Evolutionary conservation across 495 filamentous ascomycete genomes (phyloP), one percentile per base, ranked within the genome.

Genomic region (Parmelia sp.): DNA sequence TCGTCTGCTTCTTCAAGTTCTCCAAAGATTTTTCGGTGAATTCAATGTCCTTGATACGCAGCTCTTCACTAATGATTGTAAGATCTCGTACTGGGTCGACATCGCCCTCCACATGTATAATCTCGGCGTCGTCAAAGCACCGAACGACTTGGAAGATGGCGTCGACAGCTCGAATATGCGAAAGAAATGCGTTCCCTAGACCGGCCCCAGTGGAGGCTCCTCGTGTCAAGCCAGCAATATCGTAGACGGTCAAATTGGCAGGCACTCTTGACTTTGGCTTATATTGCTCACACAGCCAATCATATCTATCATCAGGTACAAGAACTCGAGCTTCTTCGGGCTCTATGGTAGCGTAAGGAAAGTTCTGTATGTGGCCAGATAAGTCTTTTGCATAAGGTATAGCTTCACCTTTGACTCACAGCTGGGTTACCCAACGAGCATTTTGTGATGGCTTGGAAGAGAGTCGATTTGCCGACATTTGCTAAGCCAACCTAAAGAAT

Each of bases 371-470:
- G 42, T 21, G 7, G 47, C 61, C 49, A 61, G 58, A 58, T 68
- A 47, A 58, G 64, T 44, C 29, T 40, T 36, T 12, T 44, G 31
- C 58, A 35, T 31, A 19, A 29, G 23, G 4, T 19, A 27, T 33
- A 42, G 21, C 25, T 21, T 10, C 9, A 62, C 31, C 12, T 60
- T 56, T 42, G 40, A 39, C 60, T 71, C 80, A 90, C 88, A 77
- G 94, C 95, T 68, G 95, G 95, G 80, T 99, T 99, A 79, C 95
- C 95, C 70, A 99, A 84, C 67, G 86, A 87, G 77, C 89, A 97
- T 82, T 96, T 97, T 67, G 95, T 99, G 81, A 99, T 96, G 68
- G 95, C 92, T 79, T 99, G 95, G 83, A 99, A 99, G 71, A 99
- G 88, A 31, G 95, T 99, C 64, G 95, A 99, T 79, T 99, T 99